Evolutionary conservation across 2,329 filamentous ascomycete species (phyloP).

Genomic region (Diaporthe citriasiana): DNA sequence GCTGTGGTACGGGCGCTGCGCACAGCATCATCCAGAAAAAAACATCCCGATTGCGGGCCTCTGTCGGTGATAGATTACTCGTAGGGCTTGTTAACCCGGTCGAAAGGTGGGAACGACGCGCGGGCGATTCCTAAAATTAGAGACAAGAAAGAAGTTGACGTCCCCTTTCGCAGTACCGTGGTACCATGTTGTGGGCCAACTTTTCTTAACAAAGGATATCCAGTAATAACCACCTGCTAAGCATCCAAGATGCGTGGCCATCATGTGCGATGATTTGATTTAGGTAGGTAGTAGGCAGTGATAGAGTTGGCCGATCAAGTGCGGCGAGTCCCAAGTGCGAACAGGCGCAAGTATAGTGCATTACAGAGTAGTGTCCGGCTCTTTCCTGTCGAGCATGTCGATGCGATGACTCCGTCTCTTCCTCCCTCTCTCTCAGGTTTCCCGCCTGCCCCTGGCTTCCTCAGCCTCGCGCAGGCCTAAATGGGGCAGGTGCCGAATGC

Average conservation of each 20-base stretch:
- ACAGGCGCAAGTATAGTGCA: neutral
- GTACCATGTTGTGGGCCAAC: neutral
- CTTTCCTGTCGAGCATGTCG: conserved; percentile 10
- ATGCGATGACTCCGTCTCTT: conserved; percentile 3
- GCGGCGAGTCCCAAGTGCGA: neutral
- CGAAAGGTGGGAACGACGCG: conserved; percentile 27
- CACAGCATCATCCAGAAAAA: neutral
- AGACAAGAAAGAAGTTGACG: conserved; percentile 11
- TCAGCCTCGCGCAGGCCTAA: neutral
- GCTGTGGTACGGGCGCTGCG: neutral
- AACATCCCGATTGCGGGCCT: conserved; percentile 1
- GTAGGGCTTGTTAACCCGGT: conserved; percentile 30
- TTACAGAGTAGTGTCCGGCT: conserved; percentile 14
- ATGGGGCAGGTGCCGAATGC: conserved; percentile 21
- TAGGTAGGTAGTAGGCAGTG: neutral
- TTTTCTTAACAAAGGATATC: conserved; percentile 1
- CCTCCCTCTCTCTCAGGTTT: no score
- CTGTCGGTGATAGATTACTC: conserved; percentile 22
- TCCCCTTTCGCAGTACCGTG: neutral
- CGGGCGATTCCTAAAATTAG: conserved; percentile 31
- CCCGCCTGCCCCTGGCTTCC: no score
- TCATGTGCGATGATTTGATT: neutral
- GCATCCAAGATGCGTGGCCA: neutral
- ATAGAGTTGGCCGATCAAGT: conserved; percentile 16
- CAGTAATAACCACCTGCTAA: neutral